Evolutionary conservation across 2,329 filamentous ascomycete genomes (phyloP).

Genomic region (Colletotrichum caudatum): DNA sequence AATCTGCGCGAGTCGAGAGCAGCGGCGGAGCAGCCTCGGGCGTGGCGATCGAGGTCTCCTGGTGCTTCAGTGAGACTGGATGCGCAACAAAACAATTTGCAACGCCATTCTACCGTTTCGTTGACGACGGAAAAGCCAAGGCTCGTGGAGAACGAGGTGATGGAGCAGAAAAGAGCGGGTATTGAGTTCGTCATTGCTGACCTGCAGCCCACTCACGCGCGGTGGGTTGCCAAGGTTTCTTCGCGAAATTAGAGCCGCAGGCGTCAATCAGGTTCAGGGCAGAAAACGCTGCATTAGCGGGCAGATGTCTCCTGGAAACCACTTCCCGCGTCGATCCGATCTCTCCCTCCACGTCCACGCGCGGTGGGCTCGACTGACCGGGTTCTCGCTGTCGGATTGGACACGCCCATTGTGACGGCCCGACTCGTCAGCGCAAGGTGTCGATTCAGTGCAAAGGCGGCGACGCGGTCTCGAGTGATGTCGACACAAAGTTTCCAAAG

Average conservation of each 20-base stretch:
- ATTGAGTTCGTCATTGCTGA: conserved; percentile 35
- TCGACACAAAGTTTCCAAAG: conserved; percentile 14
- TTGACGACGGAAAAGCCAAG: conserved; percentile 4
- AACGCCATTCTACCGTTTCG: conserved; percentile 21
- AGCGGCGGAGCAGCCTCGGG: neutral
- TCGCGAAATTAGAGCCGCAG: conserved; percentile 38
- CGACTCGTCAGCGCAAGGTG: neutral
- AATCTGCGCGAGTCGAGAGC: conserved; percentile 2
- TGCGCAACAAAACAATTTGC: conserved; percentile 6
- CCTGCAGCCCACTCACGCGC: conserved; percentile 20
- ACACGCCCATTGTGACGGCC: neutral
- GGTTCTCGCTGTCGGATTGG: neutral
- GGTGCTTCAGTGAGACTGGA: neutral
- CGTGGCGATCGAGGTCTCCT: neutral
- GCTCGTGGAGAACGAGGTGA: neutral
- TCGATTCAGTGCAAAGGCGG: neutral
- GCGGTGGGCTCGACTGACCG: conserved; percentile 18
- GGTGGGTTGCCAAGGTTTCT: conserved; percentile 31
- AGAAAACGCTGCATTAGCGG: conserved; percentile 11
- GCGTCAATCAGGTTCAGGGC: conserved; percentile 5
- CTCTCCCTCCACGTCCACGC: conserved; percentile 28
- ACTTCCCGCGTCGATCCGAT: conserved; percentile 20
- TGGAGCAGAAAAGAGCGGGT: conserved; percentile 28
- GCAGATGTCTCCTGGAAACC: conserved; percentile 15
- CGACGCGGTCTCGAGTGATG: neutral